Percentiles rank a stretch among this genome's conserved stretches.
phyloP scores from a whole-genome alignment of 2,329 filamentous ascomycete genomes.

The Hymenoscyphus albidus region DNA sequence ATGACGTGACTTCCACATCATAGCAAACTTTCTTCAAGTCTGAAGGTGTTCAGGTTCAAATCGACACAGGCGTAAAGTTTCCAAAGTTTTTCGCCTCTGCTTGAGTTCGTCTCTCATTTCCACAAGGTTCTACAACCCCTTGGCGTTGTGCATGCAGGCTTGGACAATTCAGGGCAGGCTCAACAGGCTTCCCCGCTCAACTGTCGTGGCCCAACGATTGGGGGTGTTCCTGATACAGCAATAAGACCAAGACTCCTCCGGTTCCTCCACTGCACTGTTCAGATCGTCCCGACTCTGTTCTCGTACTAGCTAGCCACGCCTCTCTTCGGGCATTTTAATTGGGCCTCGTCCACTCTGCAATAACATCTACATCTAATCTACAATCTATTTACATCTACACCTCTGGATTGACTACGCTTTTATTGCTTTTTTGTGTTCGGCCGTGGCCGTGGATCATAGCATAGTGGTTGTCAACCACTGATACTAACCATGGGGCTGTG shows the following conservation, averaged over 20 bases:
- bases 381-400: not conserved
- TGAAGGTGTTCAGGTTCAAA: not conserved
- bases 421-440: not conserved
- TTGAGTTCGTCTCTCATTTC: not conserved
- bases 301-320: not conserved
- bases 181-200: not conserved
- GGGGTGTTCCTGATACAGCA: not conserved
- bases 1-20: too few relatives aligned
- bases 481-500: constrained; percentile 59
- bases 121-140: not conserved
- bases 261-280: not conserved
- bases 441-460: not conserved
- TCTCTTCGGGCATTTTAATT: not conserved
- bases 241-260: constrained; percentile 1
- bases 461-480: not conserved
- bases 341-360: not conserved
- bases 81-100: not conserved
- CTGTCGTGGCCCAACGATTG: not conserved
- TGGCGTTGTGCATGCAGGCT: not conserved
- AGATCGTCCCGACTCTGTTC: not conserved
- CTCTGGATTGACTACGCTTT: not conserved
- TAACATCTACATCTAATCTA: not conserved
- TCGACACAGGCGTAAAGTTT: not conserved
- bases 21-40: not conserved
- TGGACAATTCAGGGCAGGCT: not conserved